These are phyloP conservation scores for Durotheca rogersii DNA, from an alignment of 495 filamentous ascomycete genomes.

Conservation along the genomic window DNA sequence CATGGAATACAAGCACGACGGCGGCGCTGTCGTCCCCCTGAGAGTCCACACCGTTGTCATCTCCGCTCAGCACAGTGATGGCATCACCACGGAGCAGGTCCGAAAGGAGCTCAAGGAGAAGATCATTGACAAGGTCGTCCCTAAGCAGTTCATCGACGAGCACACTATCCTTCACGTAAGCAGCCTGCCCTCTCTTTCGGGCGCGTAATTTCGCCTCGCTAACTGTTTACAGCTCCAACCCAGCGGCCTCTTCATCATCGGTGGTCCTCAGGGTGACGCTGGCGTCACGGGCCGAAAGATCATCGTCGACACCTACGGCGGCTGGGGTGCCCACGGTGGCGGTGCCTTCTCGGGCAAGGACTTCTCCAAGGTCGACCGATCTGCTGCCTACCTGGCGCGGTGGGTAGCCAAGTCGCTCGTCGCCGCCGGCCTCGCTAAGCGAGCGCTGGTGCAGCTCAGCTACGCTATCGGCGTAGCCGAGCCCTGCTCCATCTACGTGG, in stretches of 20 bases:
- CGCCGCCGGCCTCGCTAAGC: conserved; percentile 80
- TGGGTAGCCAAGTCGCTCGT: conserved; percentile 99
- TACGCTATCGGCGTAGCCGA: conserved; percentile 99
- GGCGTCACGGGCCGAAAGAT: conserved; percentile 99
- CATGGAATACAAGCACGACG: conserved; percentile 95
- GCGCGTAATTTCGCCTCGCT: background rate
- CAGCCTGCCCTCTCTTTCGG: background rate
- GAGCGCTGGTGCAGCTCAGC: conserved; percentile 92
- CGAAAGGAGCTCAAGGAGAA: conserved; percentile 96
- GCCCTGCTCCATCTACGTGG: conserved; percentile 88
- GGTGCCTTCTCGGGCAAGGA: conserved; percentile 99
- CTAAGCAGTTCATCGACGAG: conserved; percentile 86
- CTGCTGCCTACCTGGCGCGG: conserved; percentile 92
- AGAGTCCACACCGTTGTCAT: conserved; percentile 97
- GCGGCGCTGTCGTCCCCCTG: conserved; percentile 86
- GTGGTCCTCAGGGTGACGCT: conserved; percentile 97
- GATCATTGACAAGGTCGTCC: conserved; percentile 93
- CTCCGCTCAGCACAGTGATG: conserved; percentile 87
- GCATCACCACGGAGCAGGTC: conserved; percentile 88
- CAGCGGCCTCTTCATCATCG: conserved; percentile 97
- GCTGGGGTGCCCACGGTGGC: conserved; percentile 99
- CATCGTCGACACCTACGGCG: conserved; percentile 99
- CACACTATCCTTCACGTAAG: conserved; percentile 89
- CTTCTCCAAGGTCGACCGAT: conserved; percentile 99
- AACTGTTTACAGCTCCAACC: conserved; percentile 73